Conservation (phyloP, 2,329 filamentous ascomycete genomes). For the Lachnellula willkommii region DNA sequence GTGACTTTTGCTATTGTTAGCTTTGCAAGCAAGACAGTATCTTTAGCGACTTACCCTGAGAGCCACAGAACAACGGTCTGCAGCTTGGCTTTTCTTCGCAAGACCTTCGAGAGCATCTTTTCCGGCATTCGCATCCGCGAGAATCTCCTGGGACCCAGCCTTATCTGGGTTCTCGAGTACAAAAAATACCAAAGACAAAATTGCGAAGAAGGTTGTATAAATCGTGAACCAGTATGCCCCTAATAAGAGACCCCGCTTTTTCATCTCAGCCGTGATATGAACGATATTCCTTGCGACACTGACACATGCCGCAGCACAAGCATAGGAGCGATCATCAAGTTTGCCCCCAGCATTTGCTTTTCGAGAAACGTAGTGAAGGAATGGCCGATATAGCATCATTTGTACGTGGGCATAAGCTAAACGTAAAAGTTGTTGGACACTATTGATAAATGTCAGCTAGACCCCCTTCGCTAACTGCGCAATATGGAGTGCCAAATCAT, state of each 20-base stretch:
- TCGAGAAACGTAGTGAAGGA: conserved; percentile 75
- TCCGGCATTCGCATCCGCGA: conserved; percentile 80
- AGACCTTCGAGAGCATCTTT: conserved; percentile 75
- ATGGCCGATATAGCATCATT: conserved; percentile 76
- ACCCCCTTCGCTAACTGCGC: too few species aligned
- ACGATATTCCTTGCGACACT: conserved; percentile 65
- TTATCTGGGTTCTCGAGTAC: conserved; percentile 76
- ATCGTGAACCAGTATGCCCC: conserved; percentile 85
- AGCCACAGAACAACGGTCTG: conserved; percentile 75
- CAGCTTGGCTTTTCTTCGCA: conserved; percentile 79
- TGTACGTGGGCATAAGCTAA: conserved; percentile 81
- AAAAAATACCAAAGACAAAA: conserved; percentile 74
- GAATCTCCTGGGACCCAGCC: conserved; percentile 67
- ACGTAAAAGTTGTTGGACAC: conserved; percentile 67
- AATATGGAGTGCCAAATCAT: not conserved
- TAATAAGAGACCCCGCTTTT: conserved; percentile 66
- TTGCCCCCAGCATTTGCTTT: conserved; percentile 47
- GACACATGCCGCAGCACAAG: conserved; percentile 60
- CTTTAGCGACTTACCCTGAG: conserved; percentile 56
- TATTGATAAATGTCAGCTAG: conserved; percentile 28
- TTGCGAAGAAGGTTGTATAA: conserved; percentile 77
- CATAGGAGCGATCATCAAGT: conserved; percentile 73
- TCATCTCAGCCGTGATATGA: conserved; percentile 74
- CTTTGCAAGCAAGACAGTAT: not conserved
- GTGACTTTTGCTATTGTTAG: conserved; percentile 45